Conservation (phyloP, 257 asterid species). For the Jacaranda mimosifolia region DNA sequence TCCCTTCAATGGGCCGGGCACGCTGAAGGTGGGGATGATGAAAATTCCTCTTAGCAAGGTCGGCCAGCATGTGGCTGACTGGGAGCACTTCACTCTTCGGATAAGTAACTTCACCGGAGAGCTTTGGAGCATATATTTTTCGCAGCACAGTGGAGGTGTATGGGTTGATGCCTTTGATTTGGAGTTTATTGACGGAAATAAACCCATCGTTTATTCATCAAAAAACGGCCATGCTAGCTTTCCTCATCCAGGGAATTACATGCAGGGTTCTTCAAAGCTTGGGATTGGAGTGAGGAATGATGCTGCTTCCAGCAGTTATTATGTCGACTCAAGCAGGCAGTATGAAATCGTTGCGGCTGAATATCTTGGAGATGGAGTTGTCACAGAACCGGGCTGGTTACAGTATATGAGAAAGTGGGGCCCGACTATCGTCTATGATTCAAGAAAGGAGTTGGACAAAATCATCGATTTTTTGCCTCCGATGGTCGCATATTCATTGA, state of each 20-base stretch:
- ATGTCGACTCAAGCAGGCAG: conserved; percentile 71
- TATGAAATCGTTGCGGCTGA: conserved; percentile 89
- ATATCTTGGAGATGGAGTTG: conserved; percentile 71
- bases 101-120: conserved; percentile 89
- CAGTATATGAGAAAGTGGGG: conserved; percentile 95
- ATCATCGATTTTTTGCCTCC: conserved; percentile 62
- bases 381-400: conserved; percentile 80
- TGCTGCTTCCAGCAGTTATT: conserved; percentile 56
- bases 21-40: conserved; percentile 70
- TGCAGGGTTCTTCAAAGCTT: conserved; percentile 85
- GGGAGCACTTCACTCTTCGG: conserved; percentile 97
- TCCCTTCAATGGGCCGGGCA: conserved; percentile 93
- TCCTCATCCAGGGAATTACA: conserved; percentile 82
- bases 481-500: conserved; percentile 50
- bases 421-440: conserved; percentile 71
- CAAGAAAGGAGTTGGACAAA: conserved; percentile 70
- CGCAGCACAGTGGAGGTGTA: conserved; percentile 95
- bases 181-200: conserved; percentile 82
- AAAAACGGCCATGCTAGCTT: conserved; percentile 86
- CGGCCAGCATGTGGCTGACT: conserved; percentile 94
- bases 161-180: conserved; percentile 81
- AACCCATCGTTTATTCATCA: conserved; percentile 76
- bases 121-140: conserved; percentile 85
- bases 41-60: conserved; percentile 64
- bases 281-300: conserved; percentile 93